Evolutionary conservation across 2,329 filamentous ascomycete genomes (phyloP), one percentile per base, ranked within the genome.

Genomic region (Pseudogymnoascus sp.): DNA sequence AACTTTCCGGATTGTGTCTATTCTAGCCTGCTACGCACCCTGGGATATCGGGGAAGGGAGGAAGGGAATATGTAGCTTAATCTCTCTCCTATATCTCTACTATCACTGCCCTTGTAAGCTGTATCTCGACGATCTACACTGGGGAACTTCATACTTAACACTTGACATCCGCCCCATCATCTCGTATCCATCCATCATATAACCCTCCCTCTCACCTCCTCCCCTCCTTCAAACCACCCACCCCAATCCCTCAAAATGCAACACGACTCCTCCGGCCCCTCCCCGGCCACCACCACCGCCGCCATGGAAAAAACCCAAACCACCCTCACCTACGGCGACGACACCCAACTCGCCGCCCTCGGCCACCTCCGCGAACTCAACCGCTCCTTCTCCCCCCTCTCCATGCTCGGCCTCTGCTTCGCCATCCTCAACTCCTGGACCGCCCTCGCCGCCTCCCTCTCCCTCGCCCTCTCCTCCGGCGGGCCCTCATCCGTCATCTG

Each of bases 321-420:
- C 23, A 25, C 7, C 23, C 45, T 28, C 10, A 51, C 45, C 23
- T 51, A 51, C 65, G 75, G 76, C 37, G 81, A 83, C 73, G 78
- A 80, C 67, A 78, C 75, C 61, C 78, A 81, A 65, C 74, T 84
- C 70, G 81, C 81, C n/a, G 76, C 78, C 41, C 72, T 87, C 68
- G 85, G 85, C 64, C 68, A 72, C 62, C 67, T 67, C 57, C 63
- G 65, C 36, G 82, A 86, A 72, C 76, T 85, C 67, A 83, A 83
- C 68, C 79, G 83, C 5, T 80, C 77, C 23, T 85, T 85, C 69
- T 78, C 80, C 6, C 71, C 84, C 6, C 69, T 85, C 37, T 81
- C 82, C 45, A 85, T 86, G 81, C 76, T 86, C 14, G 83, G 82
- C 1, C 84, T 79, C n/a, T 77, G 77, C 11, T 78, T 78, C 31